These are phyloP conservation scores for Blastocladiella emersonii DNA, from an alignment of 371 early-diverging fungal species.

Conservation along the genomic window DNA sequence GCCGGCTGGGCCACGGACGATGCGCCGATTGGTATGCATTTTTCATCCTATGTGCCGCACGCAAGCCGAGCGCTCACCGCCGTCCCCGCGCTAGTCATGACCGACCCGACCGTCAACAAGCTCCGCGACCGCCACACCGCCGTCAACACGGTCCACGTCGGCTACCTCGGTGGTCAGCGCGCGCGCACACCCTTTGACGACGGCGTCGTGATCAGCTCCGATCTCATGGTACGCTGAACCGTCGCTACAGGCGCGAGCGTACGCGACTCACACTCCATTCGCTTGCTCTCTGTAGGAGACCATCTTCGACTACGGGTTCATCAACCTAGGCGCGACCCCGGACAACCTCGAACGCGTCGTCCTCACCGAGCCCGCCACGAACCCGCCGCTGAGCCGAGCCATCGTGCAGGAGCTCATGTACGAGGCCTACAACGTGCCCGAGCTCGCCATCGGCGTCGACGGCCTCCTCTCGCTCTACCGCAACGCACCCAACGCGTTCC, in stretches of 20 bases:
- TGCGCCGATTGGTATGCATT: too few species aligned
- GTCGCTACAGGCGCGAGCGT: too few species aligned
- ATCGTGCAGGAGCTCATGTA: conserved; percentile 74
- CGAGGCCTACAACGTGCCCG: conserved; percentile 64
- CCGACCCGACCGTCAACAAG: too few species aligned
- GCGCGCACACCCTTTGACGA: conserved; percentile 62
- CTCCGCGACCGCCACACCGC: too few species aligned
- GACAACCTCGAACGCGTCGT: conserved; percentile 59
- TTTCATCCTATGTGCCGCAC: too few species aligned
- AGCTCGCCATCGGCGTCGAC: conserved; percentile 69
- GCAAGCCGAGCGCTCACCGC: too few species aligned
- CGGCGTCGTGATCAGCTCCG: conserved; percentile 48
- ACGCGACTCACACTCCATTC: too few species aligned
- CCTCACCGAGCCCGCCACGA: conserved; percentile 71
- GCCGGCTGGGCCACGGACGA: too few species aligned
- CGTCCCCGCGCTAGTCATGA: too few species aligned
- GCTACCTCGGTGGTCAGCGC: conserved; percentile 55
- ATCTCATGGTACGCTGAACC: conserved; percentile 45
- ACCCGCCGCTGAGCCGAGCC: conserved; percentile 53
- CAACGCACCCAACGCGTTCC: conserved; percentile 31
- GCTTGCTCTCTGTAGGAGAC: conserved; percentile 39
- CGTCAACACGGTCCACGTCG: conserved; percentile 43
- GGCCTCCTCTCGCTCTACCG: conserved; percentile 66
- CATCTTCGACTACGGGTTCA: conserved; percentile 68
- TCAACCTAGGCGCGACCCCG: conserved; percentile 55